phyloP scores from a whole-genome alignment of 1,139 yeast genomes.

The Zygosaccharomyces sapae region DNA sequence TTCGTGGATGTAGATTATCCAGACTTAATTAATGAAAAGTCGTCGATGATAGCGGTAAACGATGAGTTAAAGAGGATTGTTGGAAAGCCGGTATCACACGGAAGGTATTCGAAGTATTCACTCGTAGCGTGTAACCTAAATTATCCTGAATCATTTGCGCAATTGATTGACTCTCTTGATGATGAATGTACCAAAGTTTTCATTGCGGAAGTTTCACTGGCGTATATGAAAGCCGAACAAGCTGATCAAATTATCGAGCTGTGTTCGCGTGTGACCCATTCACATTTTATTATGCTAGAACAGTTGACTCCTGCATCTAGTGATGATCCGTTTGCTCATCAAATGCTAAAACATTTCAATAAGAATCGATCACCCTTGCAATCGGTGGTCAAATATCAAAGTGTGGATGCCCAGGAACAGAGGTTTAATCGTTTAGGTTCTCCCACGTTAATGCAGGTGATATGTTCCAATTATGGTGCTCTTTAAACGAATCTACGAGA shows the following conservation, averaged over 20 bases:
- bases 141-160: constrained; percentile 42
- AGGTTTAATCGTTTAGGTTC: constrained; percentile 52
- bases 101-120: constrained; percentile 41
- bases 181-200: constrained; percentile 49
- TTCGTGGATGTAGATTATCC: constrained; percentile 77
- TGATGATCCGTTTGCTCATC: constrained; percentile 63
- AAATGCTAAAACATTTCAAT: constrained; percentile 69
- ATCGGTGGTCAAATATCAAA: constrained; percentile 57
- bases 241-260: constrained; percentile 65
- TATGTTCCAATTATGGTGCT: constrained; percentile 55
- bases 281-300: constrained; percentile 66
- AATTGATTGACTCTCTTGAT: constrained; percentile 35
- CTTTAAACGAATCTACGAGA: constrained; percentile 41
- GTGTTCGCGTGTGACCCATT: constrained; percentile 42
- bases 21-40: constrained; percentile 55
- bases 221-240: constrained; percentile 66
- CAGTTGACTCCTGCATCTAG: constrained; percentile 66
- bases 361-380: constrained; percentile 67
- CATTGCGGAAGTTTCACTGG: constrained; percentile 78
- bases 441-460: constrained; percentile 50
- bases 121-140: constrained; percentile 73
- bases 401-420: constrained; percentile 44
- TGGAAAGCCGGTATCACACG: constrained; percentile 33
- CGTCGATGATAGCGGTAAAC: constrained; percentile 47
- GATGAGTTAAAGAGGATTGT: constrained; percentile 47